Conservation (phyloP, 129 eudicot species). For the Logfia minima region DNA sequence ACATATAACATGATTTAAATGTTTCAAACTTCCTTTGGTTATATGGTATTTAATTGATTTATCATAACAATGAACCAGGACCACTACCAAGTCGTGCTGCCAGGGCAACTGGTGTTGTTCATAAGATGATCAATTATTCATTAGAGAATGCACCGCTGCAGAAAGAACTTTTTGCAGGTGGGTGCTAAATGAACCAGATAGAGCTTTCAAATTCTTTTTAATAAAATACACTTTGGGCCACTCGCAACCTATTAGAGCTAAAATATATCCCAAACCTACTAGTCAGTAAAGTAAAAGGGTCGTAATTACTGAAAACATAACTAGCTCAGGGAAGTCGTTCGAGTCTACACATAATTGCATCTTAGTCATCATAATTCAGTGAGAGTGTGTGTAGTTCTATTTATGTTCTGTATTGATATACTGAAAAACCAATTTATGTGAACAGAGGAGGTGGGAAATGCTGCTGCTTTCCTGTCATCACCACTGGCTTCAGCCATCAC, state of each 20-base stretch:
- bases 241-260: no score
- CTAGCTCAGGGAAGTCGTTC: no score
- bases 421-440: not conserved
- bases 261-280: no score
- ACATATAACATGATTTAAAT: not conserved
- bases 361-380: no score
- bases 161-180: constrained; percentile 13
- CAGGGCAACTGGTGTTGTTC: constrained; percentile 57
- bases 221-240: no score
- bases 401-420: no score
- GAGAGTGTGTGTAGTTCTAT: no score
- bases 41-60: not conserved
- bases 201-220: no score
- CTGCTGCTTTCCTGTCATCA: constrained; percentile 31
- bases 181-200: no score
- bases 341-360: no score
- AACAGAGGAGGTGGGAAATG: constrained; percentile 19
- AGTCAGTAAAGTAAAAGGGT: no score
- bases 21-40: not conserved
- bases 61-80: constrained; percentile 42
- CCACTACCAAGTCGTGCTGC: constrained; percentile 88
- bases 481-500: constrained; percentile 76
- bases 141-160: constrained; percentile 33
- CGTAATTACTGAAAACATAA: no score
- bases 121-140: constrained; percentile 61